phyloP scores from a whole-genome alignment of 2,329 filamentous ascomycete genomes.

The Cercospora sp. region DNA sequence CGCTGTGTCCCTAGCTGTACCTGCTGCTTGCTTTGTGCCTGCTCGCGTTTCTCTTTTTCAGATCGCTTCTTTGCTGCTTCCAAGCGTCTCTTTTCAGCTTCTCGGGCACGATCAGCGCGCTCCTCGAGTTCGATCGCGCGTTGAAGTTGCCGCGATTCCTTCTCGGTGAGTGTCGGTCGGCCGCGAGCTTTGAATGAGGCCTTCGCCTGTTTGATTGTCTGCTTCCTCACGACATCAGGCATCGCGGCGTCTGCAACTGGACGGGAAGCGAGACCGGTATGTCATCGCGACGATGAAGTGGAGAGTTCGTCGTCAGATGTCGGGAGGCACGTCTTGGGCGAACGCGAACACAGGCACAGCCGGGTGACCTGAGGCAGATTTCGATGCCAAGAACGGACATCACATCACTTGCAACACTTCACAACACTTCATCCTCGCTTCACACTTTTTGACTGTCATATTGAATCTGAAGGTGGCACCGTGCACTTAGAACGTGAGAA shows the following conservation, averaged over 20 bases:
- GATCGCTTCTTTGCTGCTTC: slow-evolving; percentile 35
- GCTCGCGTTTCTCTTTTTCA: slow-evolving; percentile 31
- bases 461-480: background rate
- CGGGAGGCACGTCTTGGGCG: background rate
- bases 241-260: slow-evolving; percentile 11
- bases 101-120: slow-evolving; percentile 37
- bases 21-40: slow-evolving; percentile 21
- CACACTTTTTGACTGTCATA: background rate
- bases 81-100: slow-evolving; percentile 36
- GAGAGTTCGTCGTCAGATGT: background rate
- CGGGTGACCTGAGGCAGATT: background rate
- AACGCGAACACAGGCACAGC: background rate
- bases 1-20: slow-evolving; percentile 35
- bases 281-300: background rate
- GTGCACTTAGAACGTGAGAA: background rate
- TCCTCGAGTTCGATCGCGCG: slow-evolving; percentile 38
- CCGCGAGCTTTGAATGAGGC: slow-evolving; percentile 40
- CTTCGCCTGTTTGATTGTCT: slow-evolving; percentile 41
- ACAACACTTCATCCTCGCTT: background rate
- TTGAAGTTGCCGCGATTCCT: slow-evolving; percentile 38
- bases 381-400: background rate
- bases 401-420: background rate
- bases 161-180: slow-evolving; percentile 34
- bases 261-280: background rate
- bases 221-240: slow-evolving; percentile 27